phyloP scores from a whole-genome alignment of 164 flowering plant species.

The Tinospora cordifolia region DNA sequence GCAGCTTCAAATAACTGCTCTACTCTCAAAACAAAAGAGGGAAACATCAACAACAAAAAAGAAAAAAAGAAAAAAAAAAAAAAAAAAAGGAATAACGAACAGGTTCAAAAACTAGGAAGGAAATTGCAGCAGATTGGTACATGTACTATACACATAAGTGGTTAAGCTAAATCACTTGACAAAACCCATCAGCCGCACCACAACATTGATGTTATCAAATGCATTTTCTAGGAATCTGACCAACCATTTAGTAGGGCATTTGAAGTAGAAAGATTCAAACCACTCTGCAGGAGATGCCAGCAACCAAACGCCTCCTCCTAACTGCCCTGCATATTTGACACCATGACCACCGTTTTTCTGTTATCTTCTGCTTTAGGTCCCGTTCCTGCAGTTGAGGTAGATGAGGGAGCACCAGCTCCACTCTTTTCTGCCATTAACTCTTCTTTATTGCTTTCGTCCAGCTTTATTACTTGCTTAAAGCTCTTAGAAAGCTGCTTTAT shows the following conservation, averaged over 20 bases:
- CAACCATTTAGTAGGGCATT: not conserved
- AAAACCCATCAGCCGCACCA: not conserved
- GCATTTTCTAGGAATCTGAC: not conserved
- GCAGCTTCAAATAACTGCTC: conserved; percentile 18
- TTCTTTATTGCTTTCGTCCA: conserved; percentile 43
- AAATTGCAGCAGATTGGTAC: conserved; percentile 8
- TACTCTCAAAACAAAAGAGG: conserved; percentile 6
- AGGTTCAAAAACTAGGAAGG: conserved; percentile 16
- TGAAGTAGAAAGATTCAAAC: conserved; percentile 11
- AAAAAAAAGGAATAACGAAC: not conserved
- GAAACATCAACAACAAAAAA: not conserved
- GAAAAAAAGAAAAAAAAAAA: no score
- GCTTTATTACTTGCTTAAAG: conserved; percentile 49
- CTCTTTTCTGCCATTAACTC: conserved; percentile 20
- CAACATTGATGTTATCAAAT: not conserved
- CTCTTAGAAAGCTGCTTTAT: conserved; percentile 54
- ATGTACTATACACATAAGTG: conserved; percentile 25
- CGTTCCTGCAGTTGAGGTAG: conserved; percentile 16
- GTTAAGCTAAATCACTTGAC: conserved; percentile 4
- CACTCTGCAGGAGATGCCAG: not conserved
- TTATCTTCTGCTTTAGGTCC: conserved; percentile 27
- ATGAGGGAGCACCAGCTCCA: conserved; percentile 19
- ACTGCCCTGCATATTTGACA: conserved; percentile 23
- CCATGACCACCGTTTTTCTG: conserved; percentile 6
- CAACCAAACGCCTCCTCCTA: conserved; percentile 10